Percentiles rank a stretch among this genome's conserved stretches.
These are phyloP conservation scores for Cadophora sp. DNA, from an alignment of 2,329 filamentous ascomycete genomes.

Conservation along the genomic window DNA sequence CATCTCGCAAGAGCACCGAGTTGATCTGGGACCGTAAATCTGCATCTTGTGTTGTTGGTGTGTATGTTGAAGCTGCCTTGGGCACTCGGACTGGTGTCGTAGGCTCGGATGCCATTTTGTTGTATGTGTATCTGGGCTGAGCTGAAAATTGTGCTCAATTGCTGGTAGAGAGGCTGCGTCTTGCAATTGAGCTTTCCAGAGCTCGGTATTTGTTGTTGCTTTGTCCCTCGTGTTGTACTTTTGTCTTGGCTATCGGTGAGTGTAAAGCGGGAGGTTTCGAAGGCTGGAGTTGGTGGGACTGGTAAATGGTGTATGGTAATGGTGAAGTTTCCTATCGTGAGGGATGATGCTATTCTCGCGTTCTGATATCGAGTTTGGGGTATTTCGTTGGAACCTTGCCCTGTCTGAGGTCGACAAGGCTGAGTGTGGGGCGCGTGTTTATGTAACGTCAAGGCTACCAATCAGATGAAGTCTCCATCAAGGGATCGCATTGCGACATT, in stretches of 20 bases:
- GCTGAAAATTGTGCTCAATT: not conserved
- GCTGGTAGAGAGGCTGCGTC: not conserved
- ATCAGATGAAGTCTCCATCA: not conserved
- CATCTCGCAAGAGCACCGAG: conserved; percentile 61
- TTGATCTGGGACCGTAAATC: conserved; percentile 70
- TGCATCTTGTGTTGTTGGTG: conserved; percentile 64
- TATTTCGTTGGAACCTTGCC: conserved; percentile 11
- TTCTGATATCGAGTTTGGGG: not conserved
- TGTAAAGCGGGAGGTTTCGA: not conserved
- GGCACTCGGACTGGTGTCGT: conserved; percentile 66
- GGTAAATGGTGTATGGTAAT: no score
- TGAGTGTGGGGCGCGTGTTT: conserved; percentile 16
- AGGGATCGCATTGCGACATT: not conserved
- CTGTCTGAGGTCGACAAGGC: conserved; percentile 15
- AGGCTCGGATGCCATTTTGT: conserved; percentile 31
- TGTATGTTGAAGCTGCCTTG: conserved; percentile 60
- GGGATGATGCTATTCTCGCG: conserved; percentile 2
- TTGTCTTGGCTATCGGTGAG: not conserved
- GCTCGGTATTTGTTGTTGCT: not conserved
- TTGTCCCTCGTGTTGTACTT: not conserved
- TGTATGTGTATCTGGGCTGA: conserved; percentile 6
- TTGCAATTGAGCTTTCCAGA: not conserved
- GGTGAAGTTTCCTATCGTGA: not conserved
- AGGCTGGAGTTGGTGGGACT: not conserved
- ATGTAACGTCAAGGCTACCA: conserved; percentile 3